Evolutionary conservation across 768 basidiomycete genomes (phyloP), one percentile per base, ranked within the genome.

Genomic region (Tephrocybe sp.): DNA sequence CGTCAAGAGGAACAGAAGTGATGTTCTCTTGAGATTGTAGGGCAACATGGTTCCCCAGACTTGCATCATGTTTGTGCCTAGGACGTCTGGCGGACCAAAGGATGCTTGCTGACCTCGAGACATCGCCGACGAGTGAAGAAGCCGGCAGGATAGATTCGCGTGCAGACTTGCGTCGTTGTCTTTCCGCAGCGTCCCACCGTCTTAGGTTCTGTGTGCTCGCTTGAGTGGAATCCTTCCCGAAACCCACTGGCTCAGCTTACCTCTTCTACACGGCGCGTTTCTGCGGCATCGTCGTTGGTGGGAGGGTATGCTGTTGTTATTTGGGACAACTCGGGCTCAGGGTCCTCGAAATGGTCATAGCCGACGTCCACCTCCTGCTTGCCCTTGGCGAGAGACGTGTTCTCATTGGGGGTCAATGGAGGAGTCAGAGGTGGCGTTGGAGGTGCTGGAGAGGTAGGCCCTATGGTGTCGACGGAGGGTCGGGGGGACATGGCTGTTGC

Each of bases 181-280:
- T 78, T 62, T 93, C 90, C 34, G 82, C 82, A 40, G 82, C 70
- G 59, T 93, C 90, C 91, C 90, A 93, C 37, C 79, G 78, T 57
- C 78, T 76, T 23, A 93, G 74, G 53, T 82, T 93, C 90, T 93
- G 65, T 47, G 32, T 51, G 21, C 30, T 47, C 45, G 33, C 45
- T 46, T 51, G 50, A 53, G 36, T 18, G 15, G 9, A 15, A 49
- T 36, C 17, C 28, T 33, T 37, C 57, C 34, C 49, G 39, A 28
- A 26, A 23, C 26, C 10, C 11, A 3, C 11, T 39, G 40, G 34
- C 26, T n/a, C n/a, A n/a, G n/a, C 64, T 45, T 67, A 87, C 90
- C 83, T 91, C 88, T 71, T 84, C 77, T 17, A 92, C 73, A 49
- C 82, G 74, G 52, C 81, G 78, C 24, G 87, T 81, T 57, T 91